phyloP scores from a whole-genome alignment of 208 protist genomes.

The Leishmania braziliensis region DNA sequence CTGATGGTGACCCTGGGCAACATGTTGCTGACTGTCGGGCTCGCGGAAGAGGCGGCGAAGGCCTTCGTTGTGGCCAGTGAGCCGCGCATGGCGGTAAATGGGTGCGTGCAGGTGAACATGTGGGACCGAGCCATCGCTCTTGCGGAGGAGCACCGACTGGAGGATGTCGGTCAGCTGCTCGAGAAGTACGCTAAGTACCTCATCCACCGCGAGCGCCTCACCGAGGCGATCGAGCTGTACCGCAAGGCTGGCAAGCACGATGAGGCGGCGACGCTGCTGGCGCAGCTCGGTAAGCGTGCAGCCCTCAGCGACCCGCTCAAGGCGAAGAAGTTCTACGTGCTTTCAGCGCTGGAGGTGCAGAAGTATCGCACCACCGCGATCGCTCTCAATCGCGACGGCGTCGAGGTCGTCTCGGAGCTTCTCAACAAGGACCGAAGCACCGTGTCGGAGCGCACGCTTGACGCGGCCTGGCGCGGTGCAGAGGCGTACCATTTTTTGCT shows the following conservation, averaged over 20 bases:
- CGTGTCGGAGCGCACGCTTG: conserved; percentile 75
- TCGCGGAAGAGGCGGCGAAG: conserved; percentile 84
- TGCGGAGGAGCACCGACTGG: conserved; percentile 83
- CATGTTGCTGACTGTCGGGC: conserved; percentile 92
- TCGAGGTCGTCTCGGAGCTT: conserved; percentile 73
- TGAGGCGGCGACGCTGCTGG: conserved; percentile 93
- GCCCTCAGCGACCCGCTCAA: conserved; percentile 79
- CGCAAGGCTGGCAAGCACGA: conserved; percentile 94
- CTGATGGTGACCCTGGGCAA: conserved; percentile 85
- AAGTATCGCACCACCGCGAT: conserved; percentile 78
- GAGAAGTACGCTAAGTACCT: conserved; percentile 91
- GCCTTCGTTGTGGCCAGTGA: conserved; percentile 92
- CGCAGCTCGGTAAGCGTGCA: conserved; percentile 79
- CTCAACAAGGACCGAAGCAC: conserved; percentile 74
- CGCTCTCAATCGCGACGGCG: conserved; percentile 61
- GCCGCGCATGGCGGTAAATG: conserved; percentile 91
- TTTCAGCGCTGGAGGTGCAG: conserved; percentile 96
- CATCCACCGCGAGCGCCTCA: conserved; percentile 83
- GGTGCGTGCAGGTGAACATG: conserved; percentile 94
- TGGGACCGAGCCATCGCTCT: conserved; percentile 92
- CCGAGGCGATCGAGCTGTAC: conserved; percentile 96
- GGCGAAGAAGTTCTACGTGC: conserved; percentile 97
- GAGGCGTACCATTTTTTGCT: conserved; percentile 97
- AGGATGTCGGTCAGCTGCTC: conserved; percentile 90
- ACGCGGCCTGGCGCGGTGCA: conserved; percentile 92